Percentiles rank a stretch among this genome's conserved stretches.
Conservation (phyloP, 495 filamentous ascomycete genomes). For the Aspergillus coremiiformis region DNA sequence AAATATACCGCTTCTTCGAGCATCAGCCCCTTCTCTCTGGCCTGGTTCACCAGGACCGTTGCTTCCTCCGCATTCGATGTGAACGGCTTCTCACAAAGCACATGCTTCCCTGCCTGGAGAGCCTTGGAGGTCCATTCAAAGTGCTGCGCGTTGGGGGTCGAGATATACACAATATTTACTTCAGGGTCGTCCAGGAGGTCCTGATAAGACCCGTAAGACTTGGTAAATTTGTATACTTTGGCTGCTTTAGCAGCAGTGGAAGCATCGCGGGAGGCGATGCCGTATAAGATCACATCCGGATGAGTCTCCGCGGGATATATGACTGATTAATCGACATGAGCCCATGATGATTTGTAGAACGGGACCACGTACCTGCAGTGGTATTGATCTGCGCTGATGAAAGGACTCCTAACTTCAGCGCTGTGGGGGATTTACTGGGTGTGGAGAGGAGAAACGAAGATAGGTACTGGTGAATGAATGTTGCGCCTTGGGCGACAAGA, state of each 20-base stretch:
- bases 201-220: neutral
- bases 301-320: slow-evolving; percentile 18
- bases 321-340: slow-evolving; percentile 2
- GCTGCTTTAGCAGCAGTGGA: neutral
- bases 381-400: slow-evolving; percentile 17
- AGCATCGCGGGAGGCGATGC: slow-evolving; percentile 17
- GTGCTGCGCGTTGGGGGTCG: slow-evolving; percentile 46
- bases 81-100: slow-evolving; percentile 52
- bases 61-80: slow-evolving; percentile 45
- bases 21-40: slow-evolving; percentile 13
- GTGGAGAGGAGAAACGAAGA: slow-evolving; percentile 12
- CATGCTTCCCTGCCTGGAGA: slow-evolving; percentile 50
- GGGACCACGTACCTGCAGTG: slow-evolving; percentile 10
- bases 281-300: slow-evolving; percentile 18
- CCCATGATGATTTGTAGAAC: neutral
- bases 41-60: slow-evolving; percentile 32
- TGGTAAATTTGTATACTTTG: neutral
- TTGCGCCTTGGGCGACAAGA: slow-evolving; percentile 19
- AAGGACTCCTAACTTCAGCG: slow-evolving; percentile 19
- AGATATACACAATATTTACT: slow-evolving; percentile 47
- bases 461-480: slow-evolving; percentile 18
- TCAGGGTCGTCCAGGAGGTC: slow-evolving; percentile 43
- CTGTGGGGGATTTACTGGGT: slow-evolving; percentile 14
- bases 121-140: slow-evolving; percentile 48
- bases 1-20: slow-evolving; percentile 15